Evolutionary conservation across 2,329 filamentous ascomycete species (phyloP).

Genomic region (Colletotrichum theobromicola): DNA sequence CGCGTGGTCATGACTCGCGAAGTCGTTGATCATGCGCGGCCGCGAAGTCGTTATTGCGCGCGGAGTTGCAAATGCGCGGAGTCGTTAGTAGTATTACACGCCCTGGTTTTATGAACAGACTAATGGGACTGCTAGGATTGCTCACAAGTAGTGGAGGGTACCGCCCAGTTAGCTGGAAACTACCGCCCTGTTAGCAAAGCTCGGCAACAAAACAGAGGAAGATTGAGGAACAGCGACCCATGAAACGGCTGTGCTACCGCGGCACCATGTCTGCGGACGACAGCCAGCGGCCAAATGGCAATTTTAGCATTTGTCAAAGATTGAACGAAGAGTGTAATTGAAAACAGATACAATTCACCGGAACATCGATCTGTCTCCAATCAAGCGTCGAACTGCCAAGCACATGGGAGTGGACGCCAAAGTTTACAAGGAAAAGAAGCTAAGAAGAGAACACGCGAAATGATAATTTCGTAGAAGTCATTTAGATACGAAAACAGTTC

Average conservation of each 20-base stretch:
- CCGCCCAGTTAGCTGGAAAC: no score
- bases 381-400: neutral
- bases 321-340: neutral
- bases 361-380: neutral
- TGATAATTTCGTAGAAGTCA: neutral
- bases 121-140: no score
- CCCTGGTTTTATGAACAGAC: no score
- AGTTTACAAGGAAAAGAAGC: neutral
- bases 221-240: neutral
- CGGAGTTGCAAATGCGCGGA: no score
- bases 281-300: neutral
- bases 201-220: no score
- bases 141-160: no score
- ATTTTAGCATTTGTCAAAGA: neutral
- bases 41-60: no score
- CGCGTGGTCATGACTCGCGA: no score
- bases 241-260: neutral
- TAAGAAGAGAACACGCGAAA: neutral
- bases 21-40: no score
- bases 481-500: neutral
- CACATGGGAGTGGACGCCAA: neutral
- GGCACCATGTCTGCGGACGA: neutral
- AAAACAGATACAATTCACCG: neutral
- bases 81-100: no score
- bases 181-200: no score